Base-by-base conservation (phyloP, 2,329 filamentous ascomycete genomes). In the Ophiocordyceps australis region DNA sequence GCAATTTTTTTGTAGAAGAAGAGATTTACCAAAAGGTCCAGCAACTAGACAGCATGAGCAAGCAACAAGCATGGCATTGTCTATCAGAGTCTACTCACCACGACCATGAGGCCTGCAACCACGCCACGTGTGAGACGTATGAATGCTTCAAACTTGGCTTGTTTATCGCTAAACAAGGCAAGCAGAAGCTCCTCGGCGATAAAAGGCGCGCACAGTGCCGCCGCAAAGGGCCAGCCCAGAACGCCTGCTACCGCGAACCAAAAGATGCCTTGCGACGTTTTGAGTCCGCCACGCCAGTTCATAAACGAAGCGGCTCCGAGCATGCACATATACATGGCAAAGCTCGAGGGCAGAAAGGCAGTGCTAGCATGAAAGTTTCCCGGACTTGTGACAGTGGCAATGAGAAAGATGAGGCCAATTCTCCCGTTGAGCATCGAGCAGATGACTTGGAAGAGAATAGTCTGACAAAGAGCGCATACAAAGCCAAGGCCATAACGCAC, bases 241-340 rank as follows among this genome's bases (percentile, higher is more conserved):
- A 91, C 63, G 7, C 77, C 79, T 17, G 81, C 89, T 7, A 82
- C 55, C 10, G 80, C 82, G 43, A 95, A 92, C 74, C 81, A 94
- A 50, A 80, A 76, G 32, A 98, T 82, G 20, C 81, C 89, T 42
- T 71, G 64, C 0, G 79, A 74, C 0, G 81, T 92, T 47, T 75
- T 80, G 23, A 83, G 56, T 0, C 81, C 79, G 13, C 74, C 74
- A 20, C 66, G 67, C 75, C 80, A 89, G 50, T 93, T 80, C 67
- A 98, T 77, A 49, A 95, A 98, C 1, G 81, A 72, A 2, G 83
- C 68, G 28, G 83, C 69, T 9, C 85, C 89, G 7, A 95, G 58
- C 63, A 89, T 89, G 10, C 71, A 74, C 31, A 74, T 79, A 47
- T 91, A 94, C 89, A 98, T 98, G 42, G 89, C 78, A 43, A 98